Evolutionary conservation across 495 filamentous ascomycete genomes (phyloP).

Genomic region (Aspergillus indologenus): DNA sequence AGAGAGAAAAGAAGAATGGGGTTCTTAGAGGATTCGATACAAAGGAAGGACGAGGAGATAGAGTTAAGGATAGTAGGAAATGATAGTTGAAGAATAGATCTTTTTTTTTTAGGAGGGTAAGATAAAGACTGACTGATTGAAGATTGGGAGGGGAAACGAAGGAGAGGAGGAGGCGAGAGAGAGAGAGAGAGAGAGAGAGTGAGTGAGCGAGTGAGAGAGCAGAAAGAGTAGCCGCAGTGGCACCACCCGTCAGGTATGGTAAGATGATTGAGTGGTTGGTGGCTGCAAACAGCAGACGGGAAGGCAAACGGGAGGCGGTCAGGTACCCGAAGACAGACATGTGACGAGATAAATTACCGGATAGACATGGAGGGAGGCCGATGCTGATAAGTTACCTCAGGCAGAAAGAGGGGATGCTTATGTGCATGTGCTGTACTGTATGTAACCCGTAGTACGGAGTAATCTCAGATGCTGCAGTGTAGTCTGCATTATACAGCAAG

Average conservation of each 20-base stretch:
- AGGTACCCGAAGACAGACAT: background rate
- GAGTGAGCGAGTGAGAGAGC: slow-evolving; percentile 1
- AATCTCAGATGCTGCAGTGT: background rate
- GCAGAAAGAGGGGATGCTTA: background rate
- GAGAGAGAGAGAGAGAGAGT: slow-evolving; percentile 10
- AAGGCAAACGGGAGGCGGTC: background rate
- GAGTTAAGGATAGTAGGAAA: background rate
- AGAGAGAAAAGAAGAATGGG: background rate
- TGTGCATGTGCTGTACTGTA: no score
- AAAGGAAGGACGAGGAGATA: background rate
- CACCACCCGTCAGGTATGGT: slow-evolving; percentile 6
- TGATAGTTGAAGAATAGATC: background rate
- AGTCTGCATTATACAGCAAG: background rate
- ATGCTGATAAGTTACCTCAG: no score
- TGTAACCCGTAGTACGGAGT: background rate
- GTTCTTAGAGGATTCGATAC: background rate
- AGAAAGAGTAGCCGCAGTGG: slow-evolving; percentile 15
- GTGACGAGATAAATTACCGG: background rate
- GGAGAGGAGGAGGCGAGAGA: slow-evolving; percentile 6
- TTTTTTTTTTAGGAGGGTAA: background rate
- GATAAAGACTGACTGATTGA: background rate
- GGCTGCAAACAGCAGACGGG: background rate
- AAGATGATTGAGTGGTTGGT: background rate
- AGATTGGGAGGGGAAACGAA: slow-evolving; percentile 6
- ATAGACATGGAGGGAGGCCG: background rate